These are phyloP conservation scores for Camellia japonica DNA, from an alignment of 148 eudicot species.

Conservation along the genomic window DNA sequence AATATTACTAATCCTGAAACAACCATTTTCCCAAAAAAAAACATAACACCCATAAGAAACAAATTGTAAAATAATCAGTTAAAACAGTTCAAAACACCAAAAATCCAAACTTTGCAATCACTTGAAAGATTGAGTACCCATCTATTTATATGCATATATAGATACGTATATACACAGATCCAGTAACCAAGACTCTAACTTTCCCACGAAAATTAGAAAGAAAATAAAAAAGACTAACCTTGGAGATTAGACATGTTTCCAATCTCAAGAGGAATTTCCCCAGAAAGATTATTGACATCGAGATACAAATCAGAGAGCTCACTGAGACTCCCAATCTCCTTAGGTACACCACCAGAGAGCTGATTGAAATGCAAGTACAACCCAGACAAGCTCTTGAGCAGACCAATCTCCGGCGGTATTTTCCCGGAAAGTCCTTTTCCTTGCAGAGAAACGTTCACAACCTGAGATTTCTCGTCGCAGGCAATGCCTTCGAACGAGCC, in stretches of 20 bases:
- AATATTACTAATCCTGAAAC: not conserved
- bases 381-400: constrained; percentile 67
- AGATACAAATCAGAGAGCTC: constrained; percentile 78
- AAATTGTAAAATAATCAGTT: not conserved
- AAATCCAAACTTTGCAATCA: not conserved
- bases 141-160: not conserved
- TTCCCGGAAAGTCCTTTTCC: constrained; percentile 71
- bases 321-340: constrained; percentile 56
- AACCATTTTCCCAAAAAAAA: constrained; percentile 5
- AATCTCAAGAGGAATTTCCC: constrained; percentile 58
- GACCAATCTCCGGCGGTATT: constrained; percentile 65
- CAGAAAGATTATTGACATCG: constrained; percentile 71
- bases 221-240: constrained; percentile 40
- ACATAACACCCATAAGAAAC: not conserved
- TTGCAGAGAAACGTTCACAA: constrained; percentile 78
- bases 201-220: constrained; percentile 9
- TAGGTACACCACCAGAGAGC: constrained; percentile 62
- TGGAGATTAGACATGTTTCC: constrained; percentile 72
- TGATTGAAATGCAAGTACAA: constrained; percentile 75
- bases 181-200: constrained; percentile 17
- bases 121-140: not conserved
- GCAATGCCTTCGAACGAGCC: constrained; percentile 69
- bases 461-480: constrained; percentile 59
- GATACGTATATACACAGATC: not conserved
- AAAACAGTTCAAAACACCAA: not conserved